A percentile compares a stretch with the other conserved stretches of the same genome.
phyloP scores from a whole-genome alignment of 2,329 filamentous ascomycete genomes.

The Cyanodermella asteris region DNA sequence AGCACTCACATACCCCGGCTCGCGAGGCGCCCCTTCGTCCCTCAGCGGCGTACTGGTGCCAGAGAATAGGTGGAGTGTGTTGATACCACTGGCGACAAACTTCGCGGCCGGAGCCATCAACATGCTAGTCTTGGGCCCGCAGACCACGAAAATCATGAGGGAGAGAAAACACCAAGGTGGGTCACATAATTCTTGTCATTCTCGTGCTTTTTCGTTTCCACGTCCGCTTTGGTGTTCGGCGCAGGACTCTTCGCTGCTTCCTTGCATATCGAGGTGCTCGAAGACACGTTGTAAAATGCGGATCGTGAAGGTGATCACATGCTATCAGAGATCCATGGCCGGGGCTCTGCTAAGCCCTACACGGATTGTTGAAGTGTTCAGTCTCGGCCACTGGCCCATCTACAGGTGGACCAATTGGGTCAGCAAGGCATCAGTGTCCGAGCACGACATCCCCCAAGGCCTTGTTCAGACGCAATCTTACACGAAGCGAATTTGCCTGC shows the following conservation, averaged over 20 bases:
- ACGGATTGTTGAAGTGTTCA: too few species aligned
- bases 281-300: too few species aligned
- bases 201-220: slow-evolving; percentile 1
- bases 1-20: slow-evolving; percentile 60
- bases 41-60: slow-evolving; percentile 32
- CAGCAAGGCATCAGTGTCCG: too few species aligned
- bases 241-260: slow-evolving; percentile 1
- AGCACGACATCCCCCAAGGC: too few species aligned
- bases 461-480: too few species aligned
- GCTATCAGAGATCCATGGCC: too few species aligned
- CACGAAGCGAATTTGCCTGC: background rate
- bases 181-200: too few species aligned
- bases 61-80: slow-evolving; percentile 38
- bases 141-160: slow-evolving; percentile 52
- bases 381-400: too few species aligned
- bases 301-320: too few species aligned
- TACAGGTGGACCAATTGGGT: too few species aligned
- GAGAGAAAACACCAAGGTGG: slow-evolving; percentile 59
- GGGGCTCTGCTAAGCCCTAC: too few species aligned
- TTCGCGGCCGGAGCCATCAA: slow-evolving; percentile 53
- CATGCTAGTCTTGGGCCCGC: slow-evolving; percentile 47
- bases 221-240: background rate
- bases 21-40: slow-evolving; percentile 15
- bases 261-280: background rate
- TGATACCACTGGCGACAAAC: slow-evolving; percentile 47